Percentiles rank a stretch among this genome's conserved stretches.
Evolutionary conservation across 1,284 basidiomycete genomes (phyloP).

Genomic region (Cryptococcus maquisensis): DNA sequence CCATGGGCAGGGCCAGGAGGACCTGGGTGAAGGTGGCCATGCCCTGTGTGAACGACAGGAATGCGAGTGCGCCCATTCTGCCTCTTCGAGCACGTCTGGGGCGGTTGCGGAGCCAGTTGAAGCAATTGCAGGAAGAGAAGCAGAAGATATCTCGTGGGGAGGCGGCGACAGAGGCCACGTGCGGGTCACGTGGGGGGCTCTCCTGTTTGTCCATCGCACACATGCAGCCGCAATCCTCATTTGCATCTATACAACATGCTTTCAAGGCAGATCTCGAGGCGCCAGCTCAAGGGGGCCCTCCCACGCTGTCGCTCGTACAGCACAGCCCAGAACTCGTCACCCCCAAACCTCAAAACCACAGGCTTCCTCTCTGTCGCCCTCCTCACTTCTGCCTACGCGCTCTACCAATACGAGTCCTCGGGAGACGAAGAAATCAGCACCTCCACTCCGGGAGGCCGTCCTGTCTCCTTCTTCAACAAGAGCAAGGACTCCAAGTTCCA

Average conservation of each 20-base stretch:
- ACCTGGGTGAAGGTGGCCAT: conserved; percentile 44
- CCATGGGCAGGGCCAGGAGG: conserved; percentile 43
- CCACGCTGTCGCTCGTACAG: conserved; percentile 3
- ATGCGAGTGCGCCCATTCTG: conserved; percentile 18
- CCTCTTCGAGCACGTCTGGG: neutral
- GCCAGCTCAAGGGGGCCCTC: neutral
- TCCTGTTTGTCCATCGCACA: neutral
- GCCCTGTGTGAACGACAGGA: conserved; percentile 38
- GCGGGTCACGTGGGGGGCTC: neutral
- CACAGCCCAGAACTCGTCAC: conserved; percentile 1
- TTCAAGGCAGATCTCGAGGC: too few relatives aligned
- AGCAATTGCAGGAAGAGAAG: too few relatives aligned
- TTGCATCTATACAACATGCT: too few relatives aligned
- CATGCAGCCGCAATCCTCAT: too few relatives aligned
- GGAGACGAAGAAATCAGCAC: neutral
- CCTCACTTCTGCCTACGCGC: conserved; percentile 22
- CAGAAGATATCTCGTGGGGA: neutral
- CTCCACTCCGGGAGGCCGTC: neutral
- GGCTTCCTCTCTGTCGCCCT: conserved; percentile 25
- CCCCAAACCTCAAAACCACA: conserved; percentile 14
- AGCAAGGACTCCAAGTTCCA: conserved; percentile 5
- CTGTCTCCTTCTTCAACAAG: neutral
- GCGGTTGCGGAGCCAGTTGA: too few relatives aligned
- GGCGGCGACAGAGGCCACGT: neutral
- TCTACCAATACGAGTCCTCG: conserved; percentile 33